Evolutionary conservation across 345 rosid genomes (phyloP).

Genomic region (Turritis glabra): DNA sequence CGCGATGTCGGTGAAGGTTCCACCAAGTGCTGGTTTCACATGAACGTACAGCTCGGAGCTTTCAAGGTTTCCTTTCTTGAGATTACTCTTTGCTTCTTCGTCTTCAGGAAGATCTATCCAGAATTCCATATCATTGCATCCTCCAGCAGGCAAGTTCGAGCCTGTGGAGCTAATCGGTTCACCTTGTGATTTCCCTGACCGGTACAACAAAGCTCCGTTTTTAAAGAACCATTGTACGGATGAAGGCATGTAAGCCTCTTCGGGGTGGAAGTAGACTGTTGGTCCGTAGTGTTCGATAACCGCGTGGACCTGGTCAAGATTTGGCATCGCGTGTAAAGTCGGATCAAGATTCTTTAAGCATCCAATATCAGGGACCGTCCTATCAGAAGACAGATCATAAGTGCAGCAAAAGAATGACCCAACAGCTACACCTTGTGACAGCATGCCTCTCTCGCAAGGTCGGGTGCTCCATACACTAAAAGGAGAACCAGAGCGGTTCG

Average conservation of each 20-base stretch:
- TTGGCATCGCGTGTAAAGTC: conserved; percentile 70
- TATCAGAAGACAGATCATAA: conserved; percentile 36
- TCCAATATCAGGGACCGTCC: conserved; percentile 49
- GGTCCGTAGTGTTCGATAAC: conserved; percentile 78
- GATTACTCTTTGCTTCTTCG: conserved; percentile 51
- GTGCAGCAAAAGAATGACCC: conserved; percentile 78
- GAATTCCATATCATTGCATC: conserved; percentile 62
- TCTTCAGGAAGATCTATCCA: conserved; percentile 82
- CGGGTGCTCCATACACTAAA: conserved; percentile 65
- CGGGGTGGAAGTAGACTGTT: conserved; percentile 85
- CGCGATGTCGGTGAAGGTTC: conserved; percentile 81
- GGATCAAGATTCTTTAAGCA: conserved; percentile 78
- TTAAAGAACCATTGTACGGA: conserved; percentile 90
- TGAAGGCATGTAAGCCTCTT: conserved; percentile 82
- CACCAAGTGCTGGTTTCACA: conserved; percentile 85
- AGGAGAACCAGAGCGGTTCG: conserved; percentile 38
- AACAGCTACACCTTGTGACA: conserved; percentile 64
- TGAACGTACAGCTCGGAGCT: conserved; percentile 85
- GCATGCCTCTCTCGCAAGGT: conserved; percentile 78
- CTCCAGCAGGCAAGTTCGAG: conserved; percentile 72
- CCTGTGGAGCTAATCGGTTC: conserved; percentile 57
- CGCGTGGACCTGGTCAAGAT: conserved; percentile 71
- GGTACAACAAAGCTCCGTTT: conserved; percentile 69
- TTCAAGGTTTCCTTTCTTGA: conserved; percentile 64
- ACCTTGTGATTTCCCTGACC: conserved; percentile 49